A percentile compares a stretch with the other conserved stretches of the same genome.
Conservation (phyloP, 73 alveolate species). For the Urostyla sp. region DNA sequence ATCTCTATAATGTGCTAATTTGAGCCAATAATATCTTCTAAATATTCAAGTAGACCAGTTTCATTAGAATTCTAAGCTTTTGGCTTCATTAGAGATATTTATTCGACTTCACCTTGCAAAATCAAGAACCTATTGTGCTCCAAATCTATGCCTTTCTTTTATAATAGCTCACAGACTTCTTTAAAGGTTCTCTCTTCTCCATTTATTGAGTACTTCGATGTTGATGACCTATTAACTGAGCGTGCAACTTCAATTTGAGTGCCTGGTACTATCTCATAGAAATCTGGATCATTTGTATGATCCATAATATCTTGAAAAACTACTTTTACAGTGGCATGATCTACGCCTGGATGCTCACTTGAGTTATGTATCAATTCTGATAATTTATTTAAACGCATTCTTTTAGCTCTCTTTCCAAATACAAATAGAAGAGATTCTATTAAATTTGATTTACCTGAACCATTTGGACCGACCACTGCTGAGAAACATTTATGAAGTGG, state of each 20-base stretch:
- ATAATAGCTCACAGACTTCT: constrained; percentile 82
- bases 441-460: constrained; percentile 96
- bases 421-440: constrained; percentile 95
- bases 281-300: constrained; percentile 67
- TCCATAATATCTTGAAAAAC: constrained; percentile 79
- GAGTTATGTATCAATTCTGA: constrained; percentile 68
- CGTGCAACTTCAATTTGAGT: constrained; percentile 83
- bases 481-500: constrained; percentile 90
- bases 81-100: constrained; percentile 95
- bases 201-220: constrained; percentile 76
- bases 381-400: constrained; percentile 90
- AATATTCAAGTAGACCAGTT: constrained; percentile 84
- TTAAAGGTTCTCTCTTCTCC: constrained; percentile 73
- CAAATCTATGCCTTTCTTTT: constrained; percentile 90
- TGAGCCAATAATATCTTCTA: constrained; percentile 91
- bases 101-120: constrained; percentile 96
- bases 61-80: constrained; percentile 83
- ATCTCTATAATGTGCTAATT: constrained; percentile 76
- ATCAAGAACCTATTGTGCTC: constrained; percentile 95
- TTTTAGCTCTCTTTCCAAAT: constrained; percentile 95
- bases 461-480: constrained; percentile 98
- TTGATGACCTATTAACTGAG: constrained; percentile 68
- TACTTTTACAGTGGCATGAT: constrained; percentile 81
- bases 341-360: constrained; percentile 39
- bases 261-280: constrained; percentile 75